Base-by-base conservation (phyloP, 768 basidiomycete genomes). In the Candolleomyces efflorescens region DNA sequence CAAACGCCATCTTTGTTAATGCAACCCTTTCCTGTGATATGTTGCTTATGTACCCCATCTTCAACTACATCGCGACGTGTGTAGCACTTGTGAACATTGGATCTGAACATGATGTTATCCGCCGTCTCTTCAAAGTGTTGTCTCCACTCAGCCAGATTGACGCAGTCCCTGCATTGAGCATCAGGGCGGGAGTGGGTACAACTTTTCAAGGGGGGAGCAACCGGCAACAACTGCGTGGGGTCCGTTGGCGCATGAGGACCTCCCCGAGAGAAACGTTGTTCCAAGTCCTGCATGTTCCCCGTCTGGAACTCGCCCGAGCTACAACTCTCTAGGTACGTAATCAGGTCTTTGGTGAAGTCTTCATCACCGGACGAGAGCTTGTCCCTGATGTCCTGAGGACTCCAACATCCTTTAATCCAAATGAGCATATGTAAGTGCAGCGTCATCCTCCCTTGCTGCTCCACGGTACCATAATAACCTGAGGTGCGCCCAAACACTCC, bases 401-500 rank as follows among this genome's bases (percentile, higher is more conserved):
- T 18, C 7, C 46, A 17, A 5, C 4, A 5, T 4, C 44, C 44
- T 3, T 20, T n/a, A 13, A 61, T 45, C 60, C 60, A 61, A 2
- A 61, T 3, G 46, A 61, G 15, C 3, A 61, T n/a, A 38, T 61
- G 60, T 1, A 58, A 24, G 37, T 61, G 60, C 3, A 61, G 56
- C 2, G 60, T 49, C 15, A 58, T 45, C 17, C 60, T 9, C 12
- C 60, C 60, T 50, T 61, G 60, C 22, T 61, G 56, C 38, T 73
- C 71, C 13, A 72, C 71, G 5, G 69, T 69, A 3, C 69, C 70
- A 60, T 73, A 70, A 54, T 68, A 71, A 0, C 52, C 63, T 13
- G 36, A 7, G 20, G 53, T 23, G 3, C 13, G 13, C 12, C 53
- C 53, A 27, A 41, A 54, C 17, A 54, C n/a, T 13, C 53, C 53